Evolutionary conservation across 2,329 filamentous ascomycete species (phyloP), one percentile per base, ranked within the genome.

Genomic region (Paecilomyces formosus): DNA sequence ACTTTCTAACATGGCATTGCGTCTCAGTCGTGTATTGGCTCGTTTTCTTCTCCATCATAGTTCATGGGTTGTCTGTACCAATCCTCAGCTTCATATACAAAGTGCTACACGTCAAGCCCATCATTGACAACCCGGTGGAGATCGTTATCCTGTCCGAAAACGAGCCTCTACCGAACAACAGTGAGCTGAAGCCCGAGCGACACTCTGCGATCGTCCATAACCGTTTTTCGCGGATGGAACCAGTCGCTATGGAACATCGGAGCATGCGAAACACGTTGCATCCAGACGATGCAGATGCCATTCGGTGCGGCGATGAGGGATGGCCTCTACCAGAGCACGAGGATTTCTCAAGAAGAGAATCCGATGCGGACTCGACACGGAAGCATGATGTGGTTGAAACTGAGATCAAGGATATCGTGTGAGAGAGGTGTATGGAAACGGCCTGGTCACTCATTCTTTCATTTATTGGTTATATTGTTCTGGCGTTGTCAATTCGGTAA

Each of bases 1-100:
- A 3, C 9, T 8, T 3, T 9, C 18, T 11, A 7, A 12, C 4
- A 55, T 54, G 61, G n/a, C n/a, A 13, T 61, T 53, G 24, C n/a
- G 12, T 50, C 31, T n/a, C 49, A 72, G 74, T 77, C 5, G 77
- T 79, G 1, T 80, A 79, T 62, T 79, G 72, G 69, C 72, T 79
- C 3, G 77, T 79, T 0, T 63, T 78, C 22, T 74, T 74, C 61
- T 74, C 71, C 1, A 71, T 75, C 30, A 59, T 76, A 11, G 62
- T 73, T n/a, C 74, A 76, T 60, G 73, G 73, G 9, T 61, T 76
- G 12, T 75, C 73, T 1, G 70, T 76, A 21, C 74, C 74, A 0
- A 57, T 66, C 2, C 66, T 76, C 21, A 70, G 72, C 59, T 53
- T 62, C 8, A 61, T 74, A 50, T 74, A 74, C 60, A 67, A 62